Conservation (phyloP, 495 filamentous ascomycete genomes). For the Xylaria intraflava region DNA sequence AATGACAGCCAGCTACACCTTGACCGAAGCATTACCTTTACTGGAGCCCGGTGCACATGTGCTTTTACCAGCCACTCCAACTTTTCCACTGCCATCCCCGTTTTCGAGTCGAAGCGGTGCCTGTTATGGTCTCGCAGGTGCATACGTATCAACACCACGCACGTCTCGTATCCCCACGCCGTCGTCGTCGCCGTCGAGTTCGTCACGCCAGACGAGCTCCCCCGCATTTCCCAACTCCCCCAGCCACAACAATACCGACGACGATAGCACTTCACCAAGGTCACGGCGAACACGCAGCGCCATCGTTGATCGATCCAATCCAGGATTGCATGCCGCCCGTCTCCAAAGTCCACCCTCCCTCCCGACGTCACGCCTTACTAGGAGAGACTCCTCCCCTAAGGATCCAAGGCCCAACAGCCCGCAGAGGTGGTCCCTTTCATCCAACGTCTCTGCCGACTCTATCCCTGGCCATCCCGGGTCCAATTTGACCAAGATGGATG, state of each 20-base stretch:
- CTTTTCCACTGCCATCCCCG: not conserved
- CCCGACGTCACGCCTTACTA: conserved; percentile 7
- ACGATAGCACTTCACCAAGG: conserved; percentile 4
- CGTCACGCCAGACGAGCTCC: not conserved
- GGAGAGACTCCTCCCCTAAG: conserved; percentile 10
- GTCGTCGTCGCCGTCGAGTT: not conserved
- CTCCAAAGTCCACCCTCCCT: conserved; percentile 19
- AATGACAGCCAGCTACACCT: conserved; percentile 16
- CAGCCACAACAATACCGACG: not conserved
- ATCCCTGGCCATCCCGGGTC: conserved; percentile 33
- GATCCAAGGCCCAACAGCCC: conserved; percentile 23
- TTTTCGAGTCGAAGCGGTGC: conserved; percentile 5
- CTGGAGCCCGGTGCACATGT: conserved; percentile 17
- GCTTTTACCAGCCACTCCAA: not conserved
- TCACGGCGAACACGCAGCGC: conserved; percentile 12
- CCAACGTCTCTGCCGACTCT: conserved; percentile 18
- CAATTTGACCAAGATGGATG: conserved; percentile 53
- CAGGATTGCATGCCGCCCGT: conserved; percentile 28
- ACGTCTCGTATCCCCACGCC: conserved; percentile 4
- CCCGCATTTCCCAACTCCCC: not conserved
- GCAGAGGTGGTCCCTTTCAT: conserved; percentile 25
- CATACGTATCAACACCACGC: conserved; percentile 6
- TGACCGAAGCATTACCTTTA: conserved; percentile 17
- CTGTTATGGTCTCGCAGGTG: conserved; percentile 13
- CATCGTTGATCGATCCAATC: conserved; percentile 7